phyloP scores from a whole-genome alignment of 345 rosid genomes.

The Salix arbutifolia region DNA sequence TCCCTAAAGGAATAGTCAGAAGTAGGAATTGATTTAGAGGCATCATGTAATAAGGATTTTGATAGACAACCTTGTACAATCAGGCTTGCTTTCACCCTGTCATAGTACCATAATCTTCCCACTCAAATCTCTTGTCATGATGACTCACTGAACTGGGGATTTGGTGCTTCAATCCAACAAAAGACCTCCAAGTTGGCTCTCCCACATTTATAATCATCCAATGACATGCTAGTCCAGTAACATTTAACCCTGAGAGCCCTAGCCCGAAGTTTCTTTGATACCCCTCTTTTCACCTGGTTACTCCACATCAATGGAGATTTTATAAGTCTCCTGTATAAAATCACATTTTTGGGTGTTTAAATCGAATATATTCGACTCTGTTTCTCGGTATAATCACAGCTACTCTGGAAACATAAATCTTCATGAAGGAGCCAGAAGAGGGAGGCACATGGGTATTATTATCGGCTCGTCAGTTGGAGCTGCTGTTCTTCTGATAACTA shows the following conservation, averaged over 20 bases:
- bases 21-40: not conserved
- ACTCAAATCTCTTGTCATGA: not conserved
- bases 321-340: not conserved
- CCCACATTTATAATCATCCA: not conserved
- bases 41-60: not conserved
- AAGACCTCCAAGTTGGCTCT: not conserved
- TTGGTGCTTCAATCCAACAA: not conserved
- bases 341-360: not conserved
- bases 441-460: conserved; percentile 45
- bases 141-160: not conserved
- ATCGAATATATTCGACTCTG: not conserved
- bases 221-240: not conserved
- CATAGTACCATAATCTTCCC: not conserved
- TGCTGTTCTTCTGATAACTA: conserved; percentile 56
- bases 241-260: not conserved
- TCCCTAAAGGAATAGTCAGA: not conserved
- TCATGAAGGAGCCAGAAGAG: conserved; percentile 35
- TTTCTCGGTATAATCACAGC: conserved; percentile 33
- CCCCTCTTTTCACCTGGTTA: not conserved
- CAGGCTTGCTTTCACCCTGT: not conserved
- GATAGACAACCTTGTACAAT: not conserved
- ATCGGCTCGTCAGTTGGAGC: conserved; percentile 78
- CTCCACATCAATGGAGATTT: not conserved
- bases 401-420: conserved; percentile 68
- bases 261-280: not conserved